Evolutionary conservation across 331 rosid species (phyloP).

Genomic region (Quercus lobata): DNA sequence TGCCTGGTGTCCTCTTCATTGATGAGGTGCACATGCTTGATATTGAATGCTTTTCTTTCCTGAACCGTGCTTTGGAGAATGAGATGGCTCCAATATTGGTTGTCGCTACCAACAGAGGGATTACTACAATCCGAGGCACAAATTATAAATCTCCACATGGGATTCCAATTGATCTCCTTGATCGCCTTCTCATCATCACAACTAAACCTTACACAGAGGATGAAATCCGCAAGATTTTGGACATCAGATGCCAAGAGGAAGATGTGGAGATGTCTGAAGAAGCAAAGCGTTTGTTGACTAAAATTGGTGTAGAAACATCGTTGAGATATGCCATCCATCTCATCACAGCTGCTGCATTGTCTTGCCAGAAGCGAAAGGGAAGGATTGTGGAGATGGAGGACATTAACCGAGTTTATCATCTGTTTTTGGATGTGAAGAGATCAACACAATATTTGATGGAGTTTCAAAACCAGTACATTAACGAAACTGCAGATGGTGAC

Average conservation of each 20-base stretch:
- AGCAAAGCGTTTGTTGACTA: constrained; percentile 78
- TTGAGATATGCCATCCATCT: constrained; percentile 94
- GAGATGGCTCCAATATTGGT: constrained; percentile 98
- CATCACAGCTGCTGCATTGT: constrained; percentile 81
- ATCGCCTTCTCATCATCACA: constrained; percentile 82
- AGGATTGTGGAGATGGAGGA: constrained; percentile 87
- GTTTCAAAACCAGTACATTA: constrained; percentile 90
- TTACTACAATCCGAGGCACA: constrained; percentile 91
- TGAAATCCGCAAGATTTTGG: constrained; percentile 80
- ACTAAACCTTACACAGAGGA: constrained; percentile 87
- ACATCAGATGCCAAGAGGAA: constrained; percentile 92
- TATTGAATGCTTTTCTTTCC: constrained; percentile 93
- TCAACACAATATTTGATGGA: constrained; percentile 98
- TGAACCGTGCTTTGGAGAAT: constrained; percentile 95
- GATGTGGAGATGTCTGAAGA: constrained; percentile 95
- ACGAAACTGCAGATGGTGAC: constrained; percentile 65
- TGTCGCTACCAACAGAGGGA: constrained; percentile 97
- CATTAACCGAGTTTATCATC: constrained; percentile 88
- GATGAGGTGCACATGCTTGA: constrained; percentile 99
- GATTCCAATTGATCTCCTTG: constrained; percentile 89
- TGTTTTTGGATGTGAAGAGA: constrained; percentile 92
- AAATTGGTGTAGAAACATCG: constrained; percentile 90
- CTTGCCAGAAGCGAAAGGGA: constrained; percentile 89
- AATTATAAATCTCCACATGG: constrained; percentile 96
- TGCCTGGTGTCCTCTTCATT: constrained; percentile 95